A percentile compares a stretch with the other conserved stretches of the same genome.
These are phyloP conservation scores for Metschnikowia orientalis DNA, from an alignment of 805 yeast genomes.

Conservation along the genomic window DNA sequence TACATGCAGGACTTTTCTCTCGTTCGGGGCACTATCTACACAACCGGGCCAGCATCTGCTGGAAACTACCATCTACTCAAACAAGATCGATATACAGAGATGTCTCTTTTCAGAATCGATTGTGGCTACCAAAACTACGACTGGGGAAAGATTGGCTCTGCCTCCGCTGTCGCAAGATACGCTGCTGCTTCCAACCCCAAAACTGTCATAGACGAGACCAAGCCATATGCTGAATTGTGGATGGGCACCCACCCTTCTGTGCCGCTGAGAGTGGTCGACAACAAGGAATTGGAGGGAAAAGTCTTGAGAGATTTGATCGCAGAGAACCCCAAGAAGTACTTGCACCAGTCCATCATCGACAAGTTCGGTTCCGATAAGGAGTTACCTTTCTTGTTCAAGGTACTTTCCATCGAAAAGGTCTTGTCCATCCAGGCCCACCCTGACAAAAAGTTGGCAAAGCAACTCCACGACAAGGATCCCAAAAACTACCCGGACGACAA, in stretches of 20 bases:
- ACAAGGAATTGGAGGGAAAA: constrained; percentile 34
- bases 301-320: constrained; percentile 64
- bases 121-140: constrained; percentile 75
- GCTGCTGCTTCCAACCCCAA: constrained; percentile 65
- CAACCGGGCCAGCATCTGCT: no score
- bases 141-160: constrained; percentile 75
- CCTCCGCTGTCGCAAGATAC: constrained; percentile 85
- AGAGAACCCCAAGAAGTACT: constrained; percentile 50
- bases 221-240: constrained; percentile 98
- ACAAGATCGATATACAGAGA: no score
- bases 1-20: no score
- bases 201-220: constrained; percentile 58
- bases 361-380: constrained; percentile 69
- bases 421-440: constrained; percentile 97
- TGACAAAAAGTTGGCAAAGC: constrained; percentile 76
- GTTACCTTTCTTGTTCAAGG: constrained; percentile 91
- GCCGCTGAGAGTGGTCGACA: constrained; percentile 61
- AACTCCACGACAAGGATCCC: constrained; percentile 78
- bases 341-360: constrained; percentile 55
- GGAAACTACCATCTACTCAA: no score
- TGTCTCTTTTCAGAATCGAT: constrained; percentile 35
- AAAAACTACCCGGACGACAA: constrained; percentile 94
- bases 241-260: constrained; percentile 98
- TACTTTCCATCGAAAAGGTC: constrained; percentile 87
- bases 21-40: no score